phyloP scores from a whole-genome alignment of 75 land plant species.

The Larix kaempferi region DNA sequence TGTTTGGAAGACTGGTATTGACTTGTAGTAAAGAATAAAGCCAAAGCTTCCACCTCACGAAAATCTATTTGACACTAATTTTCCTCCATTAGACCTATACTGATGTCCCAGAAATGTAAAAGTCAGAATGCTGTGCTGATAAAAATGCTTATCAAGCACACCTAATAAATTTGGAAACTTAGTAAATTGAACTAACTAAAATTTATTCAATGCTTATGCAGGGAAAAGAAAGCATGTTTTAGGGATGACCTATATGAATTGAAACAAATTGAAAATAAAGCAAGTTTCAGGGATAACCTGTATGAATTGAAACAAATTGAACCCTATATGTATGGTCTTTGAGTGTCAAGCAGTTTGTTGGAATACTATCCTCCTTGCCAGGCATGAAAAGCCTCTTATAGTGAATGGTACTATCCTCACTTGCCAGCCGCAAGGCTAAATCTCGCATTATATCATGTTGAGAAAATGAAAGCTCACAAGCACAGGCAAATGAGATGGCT shows the following conservation, averaged over 20 bases:
- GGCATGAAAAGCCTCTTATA: conserved; percentile 46
- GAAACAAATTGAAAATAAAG: too few species aligned
- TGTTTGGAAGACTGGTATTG: conserved; percentile 50
- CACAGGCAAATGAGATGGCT: conserved; percentile 23
- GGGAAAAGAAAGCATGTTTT: not conserved
- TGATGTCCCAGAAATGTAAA: not conserved
- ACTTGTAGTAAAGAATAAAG: conserved; percentile 35
- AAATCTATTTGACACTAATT: conserved; percentile 50
- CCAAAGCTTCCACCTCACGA: conserved; percentile 52
- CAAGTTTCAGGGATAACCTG: conserved; percentile 23
- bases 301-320: conserved; percentile 52
- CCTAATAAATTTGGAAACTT: too few species aligned
- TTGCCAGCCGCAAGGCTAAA: conserved; percentile 22
- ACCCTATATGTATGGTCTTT: conserved; percentile 36
- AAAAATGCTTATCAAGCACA: too few species aligned
- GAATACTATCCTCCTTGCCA: conserved; percentile 34
- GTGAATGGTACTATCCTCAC: conserved; percentile 12
- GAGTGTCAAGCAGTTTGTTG: conserved; percentile 47
- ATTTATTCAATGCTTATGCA: too few species aligned
- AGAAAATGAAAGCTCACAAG: conserved; percentile 39
- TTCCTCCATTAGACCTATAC: conserved; percentile 50
- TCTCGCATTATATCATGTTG: conserved; percentile 65
- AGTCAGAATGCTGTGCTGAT: too few species aligned
- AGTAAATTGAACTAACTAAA: not conserved
- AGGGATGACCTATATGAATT: too few species aligned